Evolutionary conservation across 2,329 filamentous ascomycete species (phyloP).

Genomic region (Pseudopithomyces maydicus): DNA sequence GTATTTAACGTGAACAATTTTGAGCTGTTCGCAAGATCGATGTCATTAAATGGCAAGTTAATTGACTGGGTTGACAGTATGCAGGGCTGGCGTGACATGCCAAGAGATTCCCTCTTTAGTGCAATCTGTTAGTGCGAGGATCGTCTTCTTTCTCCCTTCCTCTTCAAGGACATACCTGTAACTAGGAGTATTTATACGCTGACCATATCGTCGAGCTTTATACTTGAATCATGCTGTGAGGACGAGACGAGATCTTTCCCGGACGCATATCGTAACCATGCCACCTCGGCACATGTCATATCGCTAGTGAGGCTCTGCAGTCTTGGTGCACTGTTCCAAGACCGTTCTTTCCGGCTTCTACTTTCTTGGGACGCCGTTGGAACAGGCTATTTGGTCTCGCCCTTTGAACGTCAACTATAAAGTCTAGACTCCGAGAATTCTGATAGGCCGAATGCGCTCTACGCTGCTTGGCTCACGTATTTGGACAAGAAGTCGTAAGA

Average conservation of each 20-base stretch:
- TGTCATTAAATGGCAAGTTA: not conserved
- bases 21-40: not conserved
- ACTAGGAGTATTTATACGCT: not conserved
- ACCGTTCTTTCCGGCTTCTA: conserved; percentile 5
- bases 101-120: not conserved
- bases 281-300: not conserved
- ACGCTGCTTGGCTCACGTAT: conserved; percentile 35
- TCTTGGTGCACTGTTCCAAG: not conserved
- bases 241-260: not conserved
- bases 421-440: not conserved
- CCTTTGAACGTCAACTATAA: not conserved
- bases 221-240: too few relatives aligned
- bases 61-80: conserved; percentile 1
- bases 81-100: not conserved
- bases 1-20: not conserved
- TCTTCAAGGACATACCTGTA: not conserved
- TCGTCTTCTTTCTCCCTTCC: too few relatives aligned
- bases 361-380: conserved; percentile 9
- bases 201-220: too few relatives aligned
- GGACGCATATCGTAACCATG: not conserved
- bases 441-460: conserved; percentile 4
- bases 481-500: conserved; percentile 14
- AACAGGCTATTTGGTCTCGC: conserved; percentile 3
- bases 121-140: not conserved
- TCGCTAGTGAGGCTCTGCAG: not conserved